Conservation (phyloP, 2,329 filamentous ascomycete genomes). For the Xylaria sp. region DNA sequence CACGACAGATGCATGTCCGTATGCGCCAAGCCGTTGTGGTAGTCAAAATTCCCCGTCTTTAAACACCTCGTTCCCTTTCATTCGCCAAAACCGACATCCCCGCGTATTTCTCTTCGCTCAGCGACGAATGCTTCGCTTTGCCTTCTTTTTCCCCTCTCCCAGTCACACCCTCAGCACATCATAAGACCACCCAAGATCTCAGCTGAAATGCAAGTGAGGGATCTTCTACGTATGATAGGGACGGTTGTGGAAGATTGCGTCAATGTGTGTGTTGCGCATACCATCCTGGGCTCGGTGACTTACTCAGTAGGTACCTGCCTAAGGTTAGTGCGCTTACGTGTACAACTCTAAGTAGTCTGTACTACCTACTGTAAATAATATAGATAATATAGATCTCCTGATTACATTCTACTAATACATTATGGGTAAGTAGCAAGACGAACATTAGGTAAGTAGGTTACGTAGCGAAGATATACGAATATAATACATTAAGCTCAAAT, state of each 20-base stretch:
- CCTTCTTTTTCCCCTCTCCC: neutral
- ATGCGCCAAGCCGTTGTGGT: neutral
- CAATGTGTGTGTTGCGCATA: constrained; percentile 18
- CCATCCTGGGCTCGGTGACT: no score
- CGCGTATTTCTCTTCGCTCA: constrained; percentile 6
- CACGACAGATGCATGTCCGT: neutral
- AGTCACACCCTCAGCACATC: neutral
- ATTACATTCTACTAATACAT: neutral
- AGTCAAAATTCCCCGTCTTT: constrained; percentile 22
- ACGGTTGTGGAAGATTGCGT: neutral
- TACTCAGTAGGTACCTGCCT: no score
- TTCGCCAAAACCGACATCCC: constrained; percentile 8
- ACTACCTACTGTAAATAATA: no score
- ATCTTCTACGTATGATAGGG: neutral
- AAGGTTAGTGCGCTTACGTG: neutral
- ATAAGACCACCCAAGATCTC: constrained; percentile 10
- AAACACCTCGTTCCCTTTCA: constrained; percentile 3
- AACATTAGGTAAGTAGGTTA: no score
- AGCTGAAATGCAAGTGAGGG: constrained; percentile 32
- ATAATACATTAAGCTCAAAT: no score
- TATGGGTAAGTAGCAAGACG: no score
- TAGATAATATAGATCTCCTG: neutral
- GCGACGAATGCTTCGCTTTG: constrained; percentile 2
- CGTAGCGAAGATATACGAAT: neutral
- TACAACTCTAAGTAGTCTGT: neutral